phyloP scores from a whole-genome alignment of 345 rosid species.

The Punica granatum region DNA sequence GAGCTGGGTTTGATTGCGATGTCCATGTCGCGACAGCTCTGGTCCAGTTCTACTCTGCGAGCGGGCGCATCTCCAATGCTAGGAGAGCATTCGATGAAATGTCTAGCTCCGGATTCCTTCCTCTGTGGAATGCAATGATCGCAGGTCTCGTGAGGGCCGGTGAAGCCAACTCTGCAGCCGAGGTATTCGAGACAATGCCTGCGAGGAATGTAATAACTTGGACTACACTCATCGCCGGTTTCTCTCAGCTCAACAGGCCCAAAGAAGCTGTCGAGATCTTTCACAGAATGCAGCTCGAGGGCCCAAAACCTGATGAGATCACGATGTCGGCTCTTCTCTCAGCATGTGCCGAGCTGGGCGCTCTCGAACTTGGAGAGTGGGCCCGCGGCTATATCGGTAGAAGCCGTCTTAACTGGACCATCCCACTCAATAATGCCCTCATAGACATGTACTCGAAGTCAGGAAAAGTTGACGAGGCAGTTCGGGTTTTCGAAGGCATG shows the following conservation, averaged over 20 bases:
- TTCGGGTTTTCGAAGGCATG: constrained; percentile 40
- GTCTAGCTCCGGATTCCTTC: constrained; percentile 18
- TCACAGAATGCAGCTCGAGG: constrained; percentile 44
- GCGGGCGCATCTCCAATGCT: constrained; percentile 28
- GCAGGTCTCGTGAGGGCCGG: constrained; percentile 42
- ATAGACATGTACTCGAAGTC: constrained; percentile 75
- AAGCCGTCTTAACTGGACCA: constrained; percentile 24
- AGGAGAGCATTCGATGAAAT: constrained; percentile 51
- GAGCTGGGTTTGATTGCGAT: constrained; percentile 35
- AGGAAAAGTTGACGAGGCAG: constrained; percentile 48
- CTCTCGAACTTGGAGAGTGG: constrained; percentile 53
- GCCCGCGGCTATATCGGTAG: constrained; percentile 34
- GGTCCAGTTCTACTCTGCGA: constrained; percentile 42
- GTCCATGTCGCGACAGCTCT: constrained; percentile 44
- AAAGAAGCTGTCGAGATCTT: constrained; percentile 47
- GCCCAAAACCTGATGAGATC: constrained; percentile 60
- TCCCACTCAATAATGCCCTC: constrained; percentile 49
- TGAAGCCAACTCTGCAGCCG: constrained; percentile 31
- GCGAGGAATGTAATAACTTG: constrained; percentile 52
- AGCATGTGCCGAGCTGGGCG: constrained; percentile 66
- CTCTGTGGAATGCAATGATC: constrained; percentile 61
- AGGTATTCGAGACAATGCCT: constrained; percentile 50
- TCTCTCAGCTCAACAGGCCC: constrained; percentile 37
- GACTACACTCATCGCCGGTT: constrained; percentile 65
- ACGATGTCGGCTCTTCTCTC: constrained; percentile 55